Base-by-base conservation (phyloP, 1,284 basidiomycete genomes). In the Boletellus deceptivus region DNA sequence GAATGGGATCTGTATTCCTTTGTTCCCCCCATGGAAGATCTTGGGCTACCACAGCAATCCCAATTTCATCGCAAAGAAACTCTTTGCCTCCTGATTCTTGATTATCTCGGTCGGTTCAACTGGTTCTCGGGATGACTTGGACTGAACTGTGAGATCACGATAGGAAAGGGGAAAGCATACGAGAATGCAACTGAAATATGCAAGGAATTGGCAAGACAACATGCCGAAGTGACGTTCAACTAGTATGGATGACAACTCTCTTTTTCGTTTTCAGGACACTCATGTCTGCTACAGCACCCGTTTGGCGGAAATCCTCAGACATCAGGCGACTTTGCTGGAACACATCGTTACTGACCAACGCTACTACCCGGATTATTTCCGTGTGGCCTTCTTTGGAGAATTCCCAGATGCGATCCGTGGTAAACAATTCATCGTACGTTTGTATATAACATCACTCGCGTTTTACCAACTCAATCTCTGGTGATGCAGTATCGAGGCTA, bases 1-100 rank as follows among this genome's bases (percentile, higher is more conserved):
- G 83, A 89, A 43, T 99, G 96, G 94, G 83, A 87, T 65, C 72
- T 87, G 17, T 84, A 83, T 53, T 77, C 84, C 0, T 87, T 92
- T 56, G 83, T 93, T 29, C 84, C 89, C 6, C 87, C 89, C 3
- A 92, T 94, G 84, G 84, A 86, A 62, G 91, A 91, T 54, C 79
- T 98, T 27, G 84, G 86, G 16, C 73, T 98, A 44, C 94, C 95
- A 1, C 86, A 91, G 34, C 96, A 99, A 67, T 94, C 90, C 1
- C 88, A 93, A 48, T 98, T 98, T 70, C 90, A 91, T 50, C 82
- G 96, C 43, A 98, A 97, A 67, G 96, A 98, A 70, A 91, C 91
- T 0, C 72, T 96, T 1, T 91, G 88, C 56, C 77, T 94, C 40
- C 74, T 93, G 49, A 92, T 92, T 54, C 75, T 95, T 37, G 91